A percentile compares a stretch with the other conserved stretches of the same genome.
Conservation (phyloP, 1,284 basidiomycete genomes). For the Trametes pubescens region DNA sequence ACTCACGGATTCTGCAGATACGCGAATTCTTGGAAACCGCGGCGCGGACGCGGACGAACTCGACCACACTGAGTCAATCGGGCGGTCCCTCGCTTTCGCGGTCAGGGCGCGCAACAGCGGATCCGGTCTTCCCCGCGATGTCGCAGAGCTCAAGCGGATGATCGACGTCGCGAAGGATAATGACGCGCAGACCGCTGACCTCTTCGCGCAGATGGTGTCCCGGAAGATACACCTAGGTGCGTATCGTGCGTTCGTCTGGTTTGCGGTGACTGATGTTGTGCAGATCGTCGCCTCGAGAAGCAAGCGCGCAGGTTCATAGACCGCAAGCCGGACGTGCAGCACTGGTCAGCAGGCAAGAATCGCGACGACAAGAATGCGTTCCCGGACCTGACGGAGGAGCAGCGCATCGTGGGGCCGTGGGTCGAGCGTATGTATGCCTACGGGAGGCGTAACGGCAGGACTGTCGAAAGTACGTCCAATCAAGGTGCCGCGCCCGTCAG, state of each 20-base stretch:
- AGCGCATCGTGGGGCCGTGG: background rate
- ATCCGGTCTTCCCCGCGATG: background rate
- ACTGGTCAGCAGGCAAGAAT: background rate
- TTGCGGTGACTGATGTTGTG: too few species aligned
- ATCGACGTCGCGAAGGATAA: background rate
- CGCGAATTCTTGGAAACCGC: background rate
- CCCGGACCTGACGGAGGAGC: background rate
- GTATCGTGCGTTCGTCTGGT: background rate
- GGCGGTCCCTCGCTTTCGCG: constrained; percentile 5
- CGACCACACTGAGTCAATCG: background rate
- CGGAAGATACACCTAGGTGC: background rate
- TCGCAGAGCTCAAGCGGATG: background rate
- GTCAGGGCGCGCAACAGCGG: constrained; percentile 6
- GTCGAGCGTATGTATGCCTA: background rate
- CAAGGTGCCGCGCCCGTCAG: background rate
- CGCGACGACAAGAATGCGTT: background rate
- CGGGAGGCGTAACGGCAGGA: background rate
- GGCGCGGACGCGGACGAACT: background rate
- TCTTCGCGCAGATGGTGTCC: background rate
- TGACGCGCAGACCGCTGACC: background rate
- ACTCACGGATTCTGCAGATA: too few species aligned
- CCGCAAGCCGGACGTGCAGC: background rate
- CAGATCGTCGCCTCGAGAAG: background rate
- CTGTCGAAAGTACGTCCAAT: background rate
- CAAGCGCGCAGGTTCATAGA: background rate